Evolutionary conservation across 768 basidiomycete genomes (phyloP), one percentile per base, ranked within the genome.

Genomic region (Fomitopsis pulvina): DNA sequence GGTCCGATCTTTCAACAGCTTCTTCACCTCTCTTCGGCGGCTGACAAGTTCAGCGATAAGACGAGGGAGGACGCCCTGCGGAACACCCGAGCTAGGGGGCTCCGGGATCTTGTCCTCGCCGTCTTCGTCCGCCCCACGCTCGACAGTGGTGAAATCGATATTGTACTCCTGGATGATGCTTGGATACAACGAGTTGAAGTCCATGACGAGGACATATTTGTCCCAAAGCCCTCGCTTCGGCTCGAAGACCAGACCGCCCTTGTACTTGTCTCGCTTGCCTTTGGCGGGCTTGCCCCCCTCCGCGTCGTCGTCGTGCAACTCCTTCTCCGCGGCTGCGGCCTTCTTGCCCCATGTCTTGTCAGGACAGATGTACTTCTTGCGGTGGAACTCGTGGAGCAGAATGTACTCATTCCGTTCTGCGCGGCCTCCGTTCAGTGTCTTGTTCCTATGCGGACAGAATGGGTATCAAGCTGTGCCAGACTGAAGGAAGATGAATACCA

Each of bases 81-180:
- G 66, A 1, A 84, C 71, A 8, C 83, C 83, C 1, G 78, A 64
- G 6, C 76, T 65, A 0, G 96, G 96, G 14, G 92, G 85, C 52
- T 97, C 92, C 0, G 94, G 92, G 41, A 96, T 87, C 55, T 81
- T 83, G 57, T 96, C 93, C 41, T 94, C 86, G 3, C 77, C 77
- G 10, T 75, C 87, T 60, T 80, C 80, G 51, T 75, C 72, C 22
- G 81, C 81, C 7, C 77, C 72, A 48, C 79, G 78, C 40, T 91
- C 87, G 18, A 98, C 85, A 0, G 96, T 99, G 9, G 96, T 98
- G 61, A 98, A 98, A 68, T 98, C 96, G 57, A 99, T 98, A 65
- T 99, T 98, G 64, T 90, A 99, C 73, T 99, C 96, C 62, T 98
- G 96, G 42, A 99, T 99, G 72, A 99, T 99, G 65, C 90, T 93